Evolutionary conservation across 345 rosid genomes (phyloP).

Genomic region (Dipteronia sinensis): DNA sequence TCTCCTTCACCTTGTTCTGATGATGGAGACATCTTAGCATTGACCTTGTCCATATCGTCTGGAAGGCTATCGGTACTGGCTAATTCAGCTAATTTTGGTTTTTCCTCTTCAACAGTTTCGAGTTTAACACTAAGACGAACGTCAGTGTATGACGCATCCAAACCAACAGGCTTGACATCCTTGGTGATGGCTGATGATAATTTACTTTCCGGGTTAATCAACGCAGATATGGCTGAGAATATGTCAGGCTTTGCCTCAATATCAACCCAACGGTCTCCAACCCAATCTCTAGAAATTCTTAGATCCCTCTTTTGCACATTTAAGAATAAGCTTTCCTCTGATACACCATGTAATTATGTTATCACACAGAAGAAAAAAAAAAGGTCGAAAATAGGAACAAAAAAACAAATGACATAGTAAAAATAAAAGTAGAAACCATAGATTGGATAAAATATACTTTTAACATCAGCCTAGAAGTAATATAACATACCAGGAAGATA

Average conservation of each 20-base stretch:
- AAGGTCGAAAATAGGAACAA: slow-evolving; percentile 17
- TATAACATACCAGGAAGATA: slow-evolving; percentile 70
- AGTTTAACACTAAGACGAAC: slow-evolving; percentile 29
- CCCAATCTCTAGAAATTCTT: slow-evolving; percentile 84
- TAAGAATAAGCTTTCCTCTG: slow-evolving; percentile 73
- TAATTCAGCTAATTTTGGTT: slow-evolving; percentile 30
- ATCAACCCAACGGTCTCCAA: slow-evolving; percentile 74
- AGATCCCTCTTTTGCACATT: slow-evolving; percentile 55
- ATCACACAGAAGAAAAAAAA: neutral
- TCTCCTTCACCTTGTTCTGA: slow-evolving; percentile 30
- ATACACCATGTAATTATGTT: slow-evolving; percentile 26
- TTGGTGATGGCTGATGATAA: slow-evolving; percentile 43
- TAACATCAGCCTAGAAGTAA: slow-evolving; percentile 34
- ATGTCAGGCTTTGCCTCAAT: slow-evolving; percentile 61
- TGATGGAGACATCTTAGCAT: slow-evolving; percentile 29
- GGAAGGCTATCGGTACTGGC: slow-evolving; percentile 30
- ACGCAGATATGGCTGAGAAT: slow-evolving; percentile 50
- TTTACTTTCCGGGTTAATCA: slow-evolving; percentile 45
- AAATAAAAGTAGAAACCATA: slow-evolving; percentile 7
- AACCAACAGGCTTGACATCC: slow-evolving; percentile 39
- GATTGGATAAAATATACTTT: slow-evolving; percentile 29
- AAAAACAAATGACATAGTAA: neutral
- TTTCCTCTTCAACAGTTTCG: slow-evolving; percentile 41
- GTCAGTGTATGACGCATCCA: slow-evolving; percentile 17
- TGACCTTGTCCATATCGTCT: slow-evolving; percentile 38